A percentile compares a stretch with the other conserved stretches of the same genome.
Conservation (phyloP, 495 filamentous ascomycete genomes). For the Tuber indicum region DNA sequence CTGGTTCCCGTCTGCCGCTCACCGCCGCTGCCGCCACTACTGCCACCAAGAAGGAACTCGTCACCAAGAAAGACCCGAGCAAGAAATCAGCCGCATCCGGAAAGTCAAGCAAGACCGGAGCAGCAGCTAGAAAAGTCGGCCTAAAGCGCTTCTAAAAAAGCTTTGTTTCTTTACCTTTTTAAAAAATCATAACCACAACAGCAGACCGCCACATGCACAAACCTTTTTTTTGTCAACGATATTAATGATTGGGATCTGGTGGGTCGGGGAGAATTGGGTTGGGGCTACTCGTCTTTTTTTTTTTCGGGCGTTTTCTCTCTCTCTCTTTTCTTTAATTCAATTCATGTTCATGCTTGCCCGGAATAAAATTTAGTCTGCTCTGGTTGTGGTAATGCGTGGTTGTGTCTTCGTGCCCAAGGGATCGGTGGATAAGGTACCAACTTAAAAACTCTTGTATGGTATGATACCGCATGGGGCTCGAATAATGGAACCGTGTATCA, state of each 20-base stretch:
- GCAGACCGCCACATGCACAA: neutral
- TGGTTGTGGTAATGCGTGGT: neutral
- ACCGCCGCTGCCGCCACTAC: neutral
- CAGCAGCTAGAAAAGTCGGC: conserved; percentile 27
- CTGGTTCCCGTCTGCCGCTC: conserved; percentile 2
- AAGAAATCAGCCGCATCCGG: conserved; percentile 17
- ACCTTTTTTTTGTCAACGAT: neutral
- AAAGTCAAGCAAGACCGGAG: conserved; percentile 28
- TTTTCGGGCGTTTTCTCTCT: neutral
- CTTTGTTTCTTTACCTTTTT: no score
- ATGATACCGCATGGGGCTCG: neutral
- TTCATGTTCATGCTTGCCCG: conserved; percentile 1
- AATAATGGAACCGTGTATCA: neutral
- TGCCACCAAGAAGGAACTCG: neutral
- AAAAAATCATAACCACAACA: neutral
- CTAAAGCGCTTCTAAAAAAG: conserved; percentile 35
- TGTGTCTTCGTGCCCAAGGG: neutral
- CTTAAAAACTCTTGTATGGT: neutral
- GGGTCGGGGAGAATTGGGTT: neutral
- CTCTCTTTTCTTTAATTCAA: neutral
- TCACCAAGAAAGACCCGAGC: conserved; percentile 8
- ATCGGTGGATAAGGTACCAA: neutral
- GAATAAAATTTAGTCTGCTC: neutral
- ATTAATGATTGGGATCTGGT: neutral
- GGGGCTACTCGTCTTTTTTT: neutral